Conservation (phyloP, 2,329 filamentous ascomycete genomes). For the Verticillium nonalfalfae region DNA sequence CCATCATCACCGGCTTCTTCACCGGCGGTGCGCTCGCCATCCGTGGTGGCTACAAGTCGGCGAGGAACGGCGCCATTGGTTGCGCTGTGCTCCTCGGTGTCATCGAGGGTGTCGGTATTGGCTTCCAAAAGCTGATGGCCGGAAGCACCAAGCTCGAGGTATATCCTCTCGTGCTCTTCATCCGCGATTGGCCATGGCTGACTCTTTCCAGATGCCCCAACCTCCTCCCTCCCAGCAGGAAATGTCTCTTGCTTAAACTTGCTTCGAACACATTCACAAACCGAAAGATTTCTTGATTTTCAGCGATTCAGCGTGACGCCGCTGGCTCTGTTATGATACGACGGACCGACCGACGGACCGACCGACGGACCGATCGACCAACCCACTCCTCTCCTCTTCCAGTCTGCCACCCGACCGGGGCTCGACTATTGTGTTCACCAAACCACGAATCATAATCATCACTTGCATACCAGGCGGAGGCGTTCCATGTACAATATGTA, state of each 20-base stretch:
- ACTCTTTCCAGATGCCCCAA: conserved; percentile 17
- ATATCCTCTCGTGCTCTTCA: conserved; percentile 16
- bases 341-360: not conserved
- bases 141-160: conserved; percentile 81
- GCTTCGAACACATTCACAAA: not conserved
- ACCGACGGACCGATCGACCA: not conserved
- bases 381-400: conserved; percentile 10
- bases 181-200: conserved; percentile 2
- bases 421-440: conserved; percentile 3
- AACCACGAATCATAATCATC: conserved; percentile 7
- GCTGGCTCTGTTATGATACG: not conserved
- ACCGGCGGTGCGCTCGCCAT: conserved; percentile 89
- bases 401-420: not conserved
- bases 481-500: conserved; percentile 11
- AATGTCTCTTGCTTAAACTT: conserved; percentile 21
- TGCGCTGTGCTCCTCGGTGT: conserved; percentile 91
- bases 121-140: conserved; percentile 90
- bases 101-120: conserved; percentile 96
- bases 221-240: conserved; percentile 23
- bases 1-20: conserved; percentile 95
- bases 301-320: not conserved
- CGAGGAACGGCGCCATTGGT: conserved; percentile 91
- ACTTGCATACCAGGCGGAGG: conserved; percentile 2
- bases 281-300: not conserved
- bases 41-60: conserved; percentile 84